Base-by-base conservation (phyloP, 2,329 filamentous ascomycete species). In the Hirsutella rhossiliensis region DNA sequence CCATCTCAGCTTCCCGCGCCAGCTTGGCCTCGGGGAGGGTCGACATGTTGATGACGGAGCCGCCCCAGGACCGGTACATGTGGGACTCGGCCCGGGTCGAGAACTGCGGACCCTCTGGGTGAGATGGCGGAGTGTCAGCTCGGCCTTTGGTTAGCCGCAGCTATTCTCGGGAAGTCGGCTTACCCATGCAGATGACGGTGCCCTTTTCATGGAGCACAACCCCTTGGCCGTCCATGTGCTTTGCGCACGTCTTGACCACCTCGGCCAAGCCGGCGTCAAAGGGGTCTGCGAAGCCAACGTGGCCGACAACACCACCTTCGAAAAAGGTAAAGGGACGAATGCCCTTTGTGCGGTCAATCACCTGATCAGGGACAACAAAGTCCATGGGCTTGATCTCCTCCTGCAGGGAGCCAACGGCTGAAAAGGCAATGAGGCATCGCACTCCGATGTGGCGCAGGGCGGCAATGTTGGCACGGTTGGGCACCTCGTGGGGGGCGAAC, bases 21-120 rank as follows among this genome's bases (percentile, higher is more conserved):
- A 98, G 80, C 73, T 98, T 98, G 41, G 90, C 85, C 69, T 98
- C 92, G 18, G 92, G 92, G 15, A 98, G 75, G 13, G 83, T 84
- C 38, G 87, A 94, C 92, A 98, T 98, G 76, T 97, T 97, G 73
- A 98, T 97, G 43, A 97, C 86, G 52, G 78, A 84, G 54, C 89
- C 90, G 56, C 90, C 90, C 86, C 88, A 96, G 48, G 79, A 74
- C 54, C 92, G 87, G 74, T 98, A 98, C 69, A 98, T 79, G 66
- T 95, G 81, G 46, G 85, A 92, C 69, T 98, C 92, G 46, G 92
- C 90, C 49, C 92, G 87, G 17, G 92, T 97, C 48, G 84, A 92
- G 75, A 98, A 98, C 57, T 95, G 88, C 18, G 92, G 92, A n/a
- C 92, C 92, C 75, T 98, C 92, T 86, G 54, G 38, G 43, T 32